phyloP scores from a whole-genome alignment of 129 eudicot species.

The Dittrichia graveolens region DNA sequence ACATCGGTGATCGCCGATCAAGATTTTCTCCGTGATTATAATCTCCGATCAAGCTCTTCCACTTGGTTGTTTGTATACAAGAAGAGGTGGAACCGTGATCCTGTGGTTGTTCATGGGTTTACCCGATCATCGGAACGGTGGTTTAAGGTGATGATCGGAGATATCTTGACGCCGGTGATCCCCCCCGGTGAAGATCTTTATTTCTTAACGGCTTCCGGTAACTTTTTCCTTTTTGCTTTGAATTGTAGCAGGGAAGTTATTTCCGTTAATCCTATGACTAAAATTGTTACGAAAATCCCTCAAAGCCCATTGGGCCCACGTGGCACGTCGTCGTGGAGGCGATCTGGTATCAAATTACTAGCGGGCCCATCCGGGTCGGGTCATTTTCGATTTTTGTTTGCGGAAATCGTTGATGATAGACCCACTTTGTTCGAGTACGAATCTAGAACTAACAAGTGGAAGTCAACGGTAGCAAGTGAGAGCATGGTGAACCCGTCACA shows the following conservation, averaged over 20 bases:
- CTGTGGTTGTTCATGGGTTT: slow-evolving; percentile 49
- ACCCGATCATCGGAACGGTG: slow-evolving; percentile 51
- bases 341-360: slow-evolving; percentile 64
- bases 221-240: slow-evolving; percentile 59
- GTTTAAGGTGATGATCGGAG: slow-evolving; percentile 55
- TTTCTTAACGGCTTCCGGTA: slow-evolving; percentile 59
- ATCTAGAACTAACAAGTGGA: slow-evolving; percentile 49
- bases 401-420: slow-evolving; percentile 39
- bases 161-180: slow-evolving; percentile 38
- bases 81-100: slow-evolving; percentile 66
- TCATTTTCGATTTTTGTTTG: slow-evolving; percentile 51
- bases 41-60: slow-evolving; percentile 45
- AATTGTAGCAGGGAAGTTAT: slow-evolving; percentile 59
- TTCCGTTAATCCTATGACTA: slow-evolving; percentile 55
- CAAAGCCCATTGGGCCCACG: slow-evolving; percentile 71
- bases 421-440: slow-evolving; percentile 58
- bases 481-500: background rate
- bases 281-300: slow-evolving; percentile 47
- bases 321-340: slow-evolving; percentile 69
- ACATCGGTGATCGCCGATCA: slow-evolving; percentile 47
- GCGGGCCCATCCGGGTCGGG: slow-evolving; percentile 39
- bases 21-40: slow-evolving; percentile 49
- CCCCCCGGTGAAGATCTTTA: slow-evolving; percentile 73
- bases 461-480: slow-evolving; percentile 41
- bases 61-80: slow-evolving; percentile 64